A percentile compares a stretch with the other conserved stretches of the same genome.
These are phyloP conservation scores for Nicotiana knightiana DNA, from an alignment of 257 asterid species.

Conservation along the genomic window DNA sequence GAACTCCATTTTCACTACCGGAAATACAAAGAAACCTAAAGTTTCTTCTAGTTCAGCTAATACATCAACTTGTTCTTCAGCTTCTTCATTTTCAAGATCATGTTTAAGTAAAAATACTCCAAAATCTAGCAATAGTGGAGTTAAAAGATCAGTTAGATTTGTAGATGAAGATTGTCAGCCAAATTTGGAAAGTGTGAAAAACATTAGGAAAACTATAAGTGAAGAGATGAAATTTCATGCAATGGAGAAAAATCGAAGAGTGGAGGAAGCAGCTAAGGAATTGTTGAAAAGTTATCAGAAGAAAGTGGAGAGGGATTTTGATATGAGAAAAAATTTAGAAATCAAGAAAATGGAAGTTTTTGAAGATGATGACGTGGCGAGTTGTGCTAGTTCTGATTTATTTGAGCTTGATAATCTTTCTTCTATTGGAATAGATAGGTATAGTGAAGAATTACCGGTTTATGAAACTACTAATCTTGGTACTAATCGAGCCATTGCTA, in stretches of 20 bases:
- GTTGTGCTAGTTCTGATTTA: slow-evolving; percentile 80
- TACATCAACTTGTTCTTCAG: slow-evolving; percentile 70
- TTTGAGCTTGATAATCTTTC: slow-evolving; percentile 79
- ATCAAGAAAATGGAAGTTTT: slow-evolving; percentile 12
- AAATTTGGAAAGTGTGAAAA: slow-evolving; percentile 15
- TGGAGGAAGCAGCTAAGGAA: slow-evolving; percentile 58
- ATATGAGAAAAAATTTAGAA: slow-evolving; percentile 17
- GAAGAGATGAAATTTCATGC: slow-evolving; percentile 48
- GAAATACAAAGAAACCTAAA: slow-evolving; percentile 48
- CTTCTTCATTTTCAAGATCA: slow-evolving; percentile 83
- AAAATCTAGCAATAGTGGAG: slow-evolving; percentile 30
- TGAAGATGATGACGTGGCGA: slow-evolving; percentile 54
- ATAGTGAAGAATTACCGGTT: slow-evolving; percentile 68
- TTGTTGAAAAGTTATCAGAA: slow-evolving; percentile 54
- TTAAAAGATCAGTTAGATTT: slow-evolving; percentile 71
- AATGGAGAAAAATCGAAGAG: slow-evolving; percentile 58
- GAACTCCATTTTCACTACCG: slow-evolving; percentile 65
- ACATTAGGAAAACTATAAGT: slow-evolving; percentile 19
- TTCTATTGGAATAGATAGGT: slow-evolving; percentile 72
- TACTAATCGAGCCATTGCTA: slow-evolving; percentile 46
- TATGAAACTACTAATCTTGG: slow-evolving; percentile 66
- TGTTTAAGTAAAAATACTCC: slow-evolving; percentile 66
- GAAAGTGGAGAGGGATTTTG: slow-evolving; percentile 24
- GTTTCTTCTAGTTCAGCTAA: slow-evolving; percentile 44
- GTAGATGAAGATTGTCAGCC: slow-evolving; percentile 59